Percentiles rank a stretch among this genome's conserved stretches.
phyloP scores from a whole-genome alignment of 306 rosid genomes.

The Medicago lupulina region DNA sequence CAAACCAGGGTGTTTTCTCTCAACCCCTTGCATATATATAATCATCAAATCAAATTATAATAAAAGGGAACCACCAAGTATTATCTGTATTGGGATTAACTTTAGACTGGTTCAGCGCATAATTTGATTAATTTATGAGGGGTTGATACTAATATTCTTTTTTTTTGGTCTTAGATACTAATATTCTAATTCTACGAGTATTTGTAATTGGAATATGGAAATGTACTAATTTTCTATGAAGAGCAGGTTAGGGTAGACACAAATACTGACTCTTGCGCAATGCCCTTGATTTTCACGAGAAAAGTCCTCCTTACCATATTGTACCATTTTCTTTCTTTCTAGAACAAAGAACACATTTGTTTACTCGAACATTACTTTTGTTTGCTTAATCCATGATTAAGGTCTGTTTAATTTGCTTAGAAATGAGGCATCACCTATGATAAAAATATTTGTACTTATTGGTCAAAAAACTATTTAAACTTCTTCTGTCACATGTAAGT shows the following conservation, averaged over 20 bases:
- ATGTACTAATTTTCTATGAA: constrained; percentile 1
- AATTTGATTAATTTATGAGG: neutral
- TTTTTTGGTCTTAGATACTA: too few relatives aligned
- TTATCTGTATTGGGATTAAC: too few relatives aligned
- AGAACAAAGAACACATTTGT: neutral
- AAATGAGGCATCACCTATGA: neutral
- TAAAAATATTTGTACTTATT: neutral
- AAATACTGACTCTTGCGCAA: neutral
- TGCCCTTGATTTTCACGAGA: neutral
- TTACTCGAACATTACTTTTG: neutral
- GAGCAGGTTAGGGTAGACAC: neutral
- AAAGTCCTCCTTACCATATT: neutral
- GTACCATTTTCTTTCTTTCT: neutral
- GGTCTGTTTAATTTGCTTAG: neutral
- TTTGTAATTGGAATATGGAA: neutral
- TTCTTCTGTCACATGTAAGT: neutral
- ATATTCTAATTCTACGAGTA: neutral
- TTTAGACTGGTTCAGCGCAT: neutral
- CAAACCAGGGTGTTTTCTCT: too few relatives aligned
- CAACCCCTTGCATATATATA: too few relatives aligned
- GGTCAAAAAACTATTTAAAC: neutral
- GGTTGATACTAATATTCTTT: neutral
- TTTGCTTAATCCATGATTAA: neutral
- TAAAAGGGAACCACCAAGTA: too few relatives aligned
- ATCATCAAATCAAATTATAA: too few relatives aligned